phyloP scores from a whole-genome alignment of 495 filamentous ascomycete species.

The Trichoderma virens region DNA sequence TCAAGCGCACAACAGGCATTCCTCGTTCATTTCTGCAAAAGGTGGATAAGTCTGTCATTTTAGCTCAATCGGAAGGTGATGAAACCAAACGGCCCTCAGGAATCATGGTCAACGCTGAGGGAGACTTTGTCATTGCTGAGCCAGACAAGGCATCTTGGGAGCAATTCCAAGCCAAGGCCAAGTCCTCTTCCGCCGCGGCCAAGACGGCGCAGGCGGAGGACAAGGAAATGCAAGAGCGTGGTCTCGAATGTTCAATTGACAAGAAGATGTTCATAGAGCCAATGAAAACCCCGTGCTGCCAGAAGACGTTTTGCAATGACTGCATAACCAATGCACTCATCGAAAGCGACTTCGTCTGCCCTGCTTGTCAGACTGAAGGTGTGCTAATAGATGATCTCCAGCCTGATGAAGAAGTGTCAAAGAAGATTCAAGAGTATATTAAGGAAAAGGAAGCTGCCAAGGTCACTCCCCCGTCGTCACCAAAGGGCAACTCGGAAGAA shows the following conservation, averaged over 20 bases:
- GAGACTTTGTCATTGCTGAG: conserved; percentile 91
- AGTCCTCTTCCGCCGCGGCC: conserved; percentile 71
- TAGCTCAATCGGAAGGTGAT: conserved; percentile 61
- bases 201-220: conserved; percentile 60
- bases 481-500: conserved; percentile 17
- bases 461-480: conserved; percentile 19
- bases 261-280: conserved; percentile 94
- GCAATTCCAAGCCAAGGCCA: conserved; percentile 86
- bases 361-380: conserved; percentile 79
- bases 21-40: conserved; percentile 88
- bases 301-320: conserved; percentile 95
- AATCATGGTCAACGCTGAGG: conserved; percentile 95
- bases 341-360: conserved; percentile 94
- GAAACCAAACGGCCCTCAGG: conserved; percentile 70
- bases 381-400: conserved; percentile 88
- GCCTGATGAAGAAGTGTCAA: conserved; percentile 64
- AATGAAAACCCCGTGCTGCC: conserved; percentile 96
- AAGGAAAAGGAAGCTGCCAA: conserved; percentile 45
- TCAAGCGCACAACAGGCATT: conserved; percentile 94
- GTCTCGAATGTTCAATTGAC: conserved; percentile 89
- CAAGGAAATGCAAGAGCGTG: conserved; percentile 73
- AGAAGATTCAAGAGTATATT: conserved; percentile 74
- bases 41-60: conserved; percentile 76
- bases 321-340: conserved; percentile 97
- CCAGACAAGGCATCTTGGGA: conserved; percentile 95